Evolutionary conservation across 768 basidiomycete species (phyloP).

Genomic region (Saitozyma sp.): DNA sequence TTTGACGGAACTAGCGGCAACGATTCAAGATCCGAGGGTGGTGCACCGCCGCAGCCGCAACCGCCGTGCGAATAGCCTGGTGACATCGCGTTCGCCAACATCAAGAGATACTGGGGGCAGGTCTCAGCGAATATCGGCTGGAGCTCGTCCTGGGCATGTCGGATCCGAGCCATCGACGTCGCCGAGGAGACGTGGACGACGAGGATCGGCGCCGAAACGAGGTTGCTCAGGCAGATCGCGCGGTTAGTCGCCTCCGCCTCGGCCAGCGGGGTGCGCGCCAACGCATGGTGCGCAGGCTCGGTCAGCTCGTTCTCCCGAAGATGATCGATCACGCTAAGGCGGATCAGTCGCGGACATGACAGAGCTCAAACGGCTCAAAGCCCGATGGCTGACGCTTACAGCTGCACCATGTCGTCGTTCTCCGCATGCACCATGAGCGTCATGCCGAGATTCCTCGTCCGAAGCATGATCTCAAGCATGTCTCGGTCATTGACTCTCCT

Average conservation of each 20-base stretch:
- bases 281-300: slow-evolving; percentile 33
- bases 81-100: slow-evolving; percentile 14
- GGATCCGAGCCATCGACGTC: slow-evolving; percentile 28
- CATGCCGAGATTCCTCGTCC: slow-evolving; percentile 13
- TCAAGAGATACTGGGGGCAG: slow-evolving; percentile 41
- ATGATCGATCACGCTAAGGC: slow-evolving; percentile 28
- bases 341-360: neutral
- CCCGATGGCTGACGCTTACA: slow-evolving; percentile 10
- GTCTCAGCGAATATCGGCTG: slow-evolving; percentile 40
- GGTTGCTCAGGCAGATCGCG: slow-evolving; percentile 33
- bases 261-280: slow-evolving; percentile 28
- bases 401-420: slow-evolving; percentile 33
- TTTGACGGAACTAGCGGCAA: neutral
- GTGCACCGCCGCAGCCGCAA: neutral
- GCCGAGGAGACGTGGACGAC: slow-evolving; percentile 44
- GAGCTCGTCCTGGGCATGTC: slow-evolving; percentile 28
- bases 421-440: slow-evolving; percentile 37
- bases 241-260: slow-evolving; percentile 43
- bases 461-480: slow-evolving; percentile 14
- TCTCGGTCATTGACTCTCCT: slow-evolving; percentile 7
- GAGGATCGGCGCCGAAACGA: slow-evolving; percentile 35
- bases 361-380: no score
- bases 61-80: neutral
- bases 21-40: neutral
- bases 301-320: slow-evolving; percentile 27